Conservation (phyloP, 2,329 filamentous ascomycete genomes). For the Thelonectria olida region DNA sequence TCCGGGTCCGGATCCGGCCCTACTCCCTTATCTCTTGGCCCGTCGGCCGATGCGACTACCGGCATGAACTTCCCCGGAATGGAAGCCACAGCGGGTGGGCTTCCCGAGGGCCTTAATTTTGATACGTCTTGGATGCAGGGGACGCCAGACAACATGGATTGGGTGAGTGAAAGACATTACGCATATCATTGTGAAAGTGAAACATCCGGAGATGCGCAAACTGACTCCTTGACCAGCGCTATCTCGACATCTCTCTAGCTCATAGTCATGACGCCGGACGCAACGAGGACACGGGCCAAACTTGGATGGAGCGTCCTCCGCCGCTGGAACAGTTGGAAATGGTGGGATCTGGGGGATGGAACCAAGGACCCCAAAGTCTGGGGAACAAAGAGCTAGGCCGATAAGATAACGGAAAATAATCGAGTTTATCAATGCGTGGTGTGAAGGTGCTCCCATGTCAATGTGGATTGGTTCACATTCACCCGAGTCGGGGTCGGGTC, state of each 20-base stretch:
- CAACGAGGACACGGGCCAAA: conserved; percentile 38
- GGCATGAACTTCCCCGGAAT: conserved; percentile 35
- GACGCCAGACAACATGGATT: conserved; percentile 47
- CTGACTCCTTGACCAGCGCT: conserved; percentile 38
- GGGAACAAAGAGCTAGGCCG: neutral
- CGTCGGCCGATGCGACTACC: conserved; percentile 27
- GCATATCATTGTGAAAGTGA: neutral
- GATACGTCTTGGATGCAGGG: conserved; percentile 49
- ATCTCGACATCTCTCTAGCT: conserved; percentile 46
- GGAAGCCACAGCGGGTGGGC: conserved; percentile 13
- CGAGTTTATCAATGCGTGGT: conserved; percentile 3
- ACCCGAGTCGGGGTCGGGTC: neutral
- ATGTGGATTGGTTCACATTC: conserved; percentile 17
- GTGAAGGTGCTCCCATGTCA: neutral
- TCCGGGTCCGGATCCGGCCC: conserved; percentile 30
- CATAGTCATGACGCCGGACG: conserved; percentile 42
- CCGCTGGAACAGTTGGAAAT: conserved; percentile 39
- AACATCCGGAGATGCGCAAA: neutral
- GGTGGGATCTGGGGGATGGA: conserved; percentile 38
- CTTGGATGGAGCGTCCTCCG: conserved; percentile 43
- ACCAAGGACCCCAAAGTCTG: conserved; percentile 7
- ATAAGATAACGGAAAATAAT: conserved; percentile 6
- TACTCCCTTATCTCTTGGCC: conserved; percentile 32
- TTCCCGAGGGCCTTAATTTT: conserved; percentile 38
- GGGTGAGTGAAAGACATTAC: conserved; percentile 43